Evolutionary conservation across 1,284 basidiomycete species (phyloP).

Genomic region (Sporisorium reilianum): DNA sequence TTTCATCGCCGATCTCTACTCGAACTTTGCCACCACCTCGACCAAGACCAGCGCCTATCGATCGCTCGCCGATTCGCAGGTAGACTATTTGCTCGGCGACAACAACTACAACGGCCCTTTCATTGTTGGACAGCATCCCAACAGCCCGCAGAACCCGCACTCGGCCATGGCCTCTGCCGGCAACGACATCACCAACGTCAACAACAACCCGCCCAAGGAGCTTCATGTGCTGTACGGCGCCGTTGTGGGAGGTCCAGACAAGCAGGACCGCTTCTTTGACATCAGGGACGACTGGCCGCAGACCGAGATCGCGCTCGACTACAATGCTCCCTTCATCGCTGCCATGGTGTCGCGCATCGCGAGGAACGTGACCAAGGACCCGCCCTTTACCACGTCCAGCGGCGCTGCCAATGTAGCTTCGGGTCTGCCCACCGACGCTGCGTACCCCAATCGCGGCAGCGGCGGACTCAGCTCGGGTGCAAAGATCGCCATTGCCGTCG

Average conservation of each 20-base stretch:
- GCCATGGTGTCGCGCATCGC: constrained; percentile 80
- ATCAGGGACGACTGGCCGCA: constrained; percentile 84
- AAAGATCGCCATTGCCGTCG: constrained; percentile 75
- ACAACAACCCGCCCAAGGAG: constrained; percentile 78
- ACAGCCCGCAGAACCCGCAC: constrained; percentile 88
- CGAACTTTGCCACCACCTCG: constrained; percentile 73
- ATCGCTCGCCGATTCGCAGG: constrained; percentile 79
- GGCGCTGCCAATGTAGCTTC: constrained; percentile 37
- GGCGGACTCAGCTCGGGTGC: constrained; percentile 72
- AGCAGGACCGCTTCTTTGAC: constrained; percentile 82
- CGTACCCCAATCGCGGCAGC: constrained; percentile 21
- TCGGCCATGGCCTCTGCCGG: constrained; percentile 88
- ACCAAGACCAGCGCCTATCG: constrained; percentile 77
- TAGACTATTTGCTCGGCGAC: constrained; percentile 84
- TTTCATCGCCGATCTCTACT: constrained; percentile 82
- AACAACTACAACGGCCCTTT: constrained; percentile 87
- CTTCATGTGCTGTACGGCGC: constrained; percentile 86
- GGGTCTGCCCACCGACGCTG: constrained; percentile 35
- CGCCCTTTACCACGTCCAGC: constrained; percentile 76
- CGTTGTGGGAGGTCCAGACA: constrained; percentile 86
- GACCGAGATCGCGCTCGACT: constrained; percentile 78
- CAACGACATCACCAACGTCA: constrained; percentile 75
- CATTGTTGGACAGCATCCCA: constrained; percentile 86
- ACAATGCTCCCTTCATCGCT: constrained; percentile 86
- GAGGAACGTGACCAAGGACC: constrained; percentile 77